Percentiles rank a stretch among this genome's conserved stretches.
Evolutionary conservation across 129 eudicot species (phyloP).

Genomic region (Calendula officinalis): DNA sequence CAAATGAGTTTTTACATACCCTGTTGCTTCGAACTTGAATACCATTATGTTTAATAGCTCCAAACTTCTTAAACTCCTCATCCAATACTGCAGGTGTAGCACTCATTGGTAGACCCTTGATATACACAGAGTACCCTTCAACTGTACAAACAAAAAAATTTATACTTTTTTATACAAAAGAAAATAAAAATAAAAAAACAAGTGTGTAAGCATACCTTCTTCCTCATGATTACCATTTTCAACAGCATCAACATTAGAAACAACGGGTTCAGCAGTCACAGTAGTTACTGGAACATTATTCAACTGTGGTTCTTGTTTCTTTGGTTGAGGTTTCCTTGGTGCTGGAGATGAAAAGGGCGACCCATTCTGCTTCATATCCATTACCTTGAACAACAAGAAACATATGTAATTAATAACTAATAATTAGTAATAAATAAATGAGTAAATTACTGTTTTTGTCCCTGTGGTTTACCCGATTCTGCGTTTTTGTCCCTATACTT

Average conservation of each 20-base stretch:
- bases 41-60: constrained; percentile 71
- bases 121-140: constrained; percentile 69
- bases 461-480: too few species aligned
- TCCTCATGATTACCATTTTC: constrained; percentile 46
- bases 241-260: constrained; percentile 39
- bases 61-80: constrained; percentile 75
- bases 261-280: constrained; percentile 35
- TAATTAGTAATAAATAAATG: too few species aligned
- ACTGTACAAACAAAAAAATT: constrained; percentile 37
- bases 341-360: constrained; percentile 52
- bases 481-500: too few species aligned
- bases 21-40: constrained; percentile 78
- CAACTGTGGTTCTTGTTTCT: constrained; percentile 40
- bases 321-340: constrained; percentile 48
- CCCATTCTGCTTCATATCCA: constrained; percentile 64
- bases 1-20: constrained; percentile 35
- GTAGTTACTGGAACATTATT: constrained; percentile 31
- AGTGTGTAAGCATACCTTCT: too few species aligned
- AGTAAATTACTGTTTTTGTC: too few species aligned
- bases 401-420: neutral
- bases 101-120: constrained; percentile 60
- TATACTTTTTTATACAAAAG: too few species aligned
- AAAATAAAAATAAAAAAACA: too few species aligned
- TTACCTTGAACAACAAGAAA: constrained; percentile 52
- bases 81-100: constrained; percentile 56